These are phyloP conservation scores for Podospora tetraspora DNA, from an alignment of 495 filamentous ascomycete species.

Conservation along the genomic window DNA sequence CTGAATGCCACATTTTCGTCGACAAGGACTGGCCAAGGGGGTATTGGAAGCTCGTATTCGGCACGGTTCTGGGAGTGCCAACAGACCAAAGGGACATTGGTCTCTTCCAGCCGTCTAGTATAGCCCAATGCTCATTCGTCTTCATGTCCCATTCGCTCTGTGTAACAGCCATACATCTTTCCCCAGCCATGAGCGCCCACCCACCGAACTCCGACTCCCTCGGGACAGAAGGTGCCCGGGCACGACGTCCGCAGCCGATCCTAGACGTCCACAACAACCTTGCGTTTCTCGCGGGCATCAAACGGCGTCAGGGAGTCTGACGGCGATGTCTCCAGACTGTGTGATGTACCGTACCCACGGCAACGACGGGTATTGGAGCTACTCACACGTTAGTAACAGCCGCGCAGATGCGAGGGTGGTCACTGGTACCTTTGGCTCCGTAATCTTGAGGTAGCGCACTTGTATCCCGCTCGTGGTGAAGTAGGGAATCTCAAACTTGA, in stretches of 20 bases:
- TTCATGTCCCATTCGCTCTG: neutral
- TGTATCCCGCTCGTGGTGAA: constrained; percentile 99
- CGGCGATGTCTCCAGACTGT: constrained; percentile 91
- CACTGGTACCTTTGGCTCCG: constrained; percentile 85
- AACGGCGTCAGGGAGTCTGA: constrained; percentile 82
- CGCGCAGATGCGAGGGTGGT: neutral
- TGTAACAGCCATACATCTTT: neutral
- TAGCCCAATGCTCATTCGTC: neutral
- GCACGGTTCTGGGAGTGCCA: neutral
- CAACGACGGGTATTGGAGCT: constrained; percentile 96
- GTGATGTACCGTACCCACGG: constrained; percentile 99
- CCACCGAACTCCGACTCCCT: neutral
- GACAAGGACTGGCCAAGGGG: neutral
- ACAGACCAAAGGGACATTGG: neutral
- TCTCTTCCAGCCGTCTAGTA: neutral
- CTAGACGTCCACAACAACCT: neutral
- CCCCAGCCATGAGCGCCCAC: neutral
- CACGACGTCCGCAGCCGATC: neutral
- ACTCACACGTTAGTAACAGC: constrained; percentile 21
- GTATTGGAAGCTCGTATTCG: neutral
- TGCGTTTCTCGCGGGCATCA: constrained; percentile 31
- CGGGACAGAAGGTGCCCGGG: neutral
- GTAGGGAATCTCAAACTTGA: constrained; percentile 99
- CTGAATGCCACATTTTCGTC: neutral
- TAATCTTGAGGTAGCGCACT: constrained; percentile 98